Evolutionary conservation across 2,329 filamentous ascomycete genomes (phyloP).

Genomic region (Neoscytalidium dimidiatum): DNA sequence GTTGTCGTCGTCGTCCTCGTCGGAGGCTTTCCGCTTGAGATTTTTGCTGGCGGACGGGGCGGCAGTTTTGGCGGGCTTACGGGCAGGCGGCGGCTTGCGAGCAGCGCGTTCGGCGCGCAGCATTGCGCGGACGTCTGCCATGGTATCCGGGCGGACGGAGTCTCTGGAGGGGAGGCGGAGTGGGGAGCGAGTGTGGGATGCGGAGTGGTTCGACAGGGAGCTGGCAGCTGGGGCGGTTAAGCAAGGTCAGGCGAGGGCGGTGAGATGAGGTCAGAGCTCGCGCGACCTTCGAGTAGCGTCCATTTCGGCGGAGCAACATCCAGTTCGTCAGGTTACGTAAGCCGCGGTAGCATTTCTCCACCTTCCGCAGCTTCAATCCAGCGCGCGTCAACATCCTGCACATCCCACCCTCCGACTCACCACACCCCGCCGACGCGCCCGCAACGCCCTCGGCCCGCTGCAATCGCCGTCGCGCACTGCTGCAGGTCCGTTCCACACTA

Average conservation of each 20-base stretch:
- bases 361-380: conserved; percentile 2
- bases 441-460: neutral
- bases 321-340: neutral
- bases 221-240: neutral
- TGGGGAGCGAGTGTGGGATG: neutral
- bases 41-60: conserved; percentile 31
- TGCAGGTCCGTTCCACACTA: neutral
- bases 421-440: neutral
- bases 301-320: neutral
- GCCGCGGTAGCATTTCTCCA: conserved; percentile 11
- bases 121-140: conserved; percentile 42
- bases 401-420: conserved; percentile 4
- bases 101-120: conserved; percentile 42
- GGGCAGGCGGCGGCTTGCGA: conserved; percentile 28
- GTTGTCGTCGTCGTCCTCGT: conserved; percentile 32
- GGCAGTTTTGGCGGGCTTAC: conserved; percentile 32
- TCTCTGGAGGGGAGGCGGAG: neutral
- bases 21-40: conserved; percentile 36
- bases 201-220: neutral
- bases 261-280: neutral
- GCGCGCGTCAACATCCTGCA: conserved; percentile 14
- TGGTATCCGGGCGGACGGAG: conserved; percentile 20
- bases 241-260: neutral
- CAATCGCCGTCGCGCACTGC: conserved; percentile 9
- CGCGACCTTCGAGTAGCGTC: neutral